A percentile compares a stretch with the other conserved stretches of the same genome.
phyloP scores from a whole-genome alignment of 805 yeast species.

The Hanseniaspora clermontiae region DNA sequence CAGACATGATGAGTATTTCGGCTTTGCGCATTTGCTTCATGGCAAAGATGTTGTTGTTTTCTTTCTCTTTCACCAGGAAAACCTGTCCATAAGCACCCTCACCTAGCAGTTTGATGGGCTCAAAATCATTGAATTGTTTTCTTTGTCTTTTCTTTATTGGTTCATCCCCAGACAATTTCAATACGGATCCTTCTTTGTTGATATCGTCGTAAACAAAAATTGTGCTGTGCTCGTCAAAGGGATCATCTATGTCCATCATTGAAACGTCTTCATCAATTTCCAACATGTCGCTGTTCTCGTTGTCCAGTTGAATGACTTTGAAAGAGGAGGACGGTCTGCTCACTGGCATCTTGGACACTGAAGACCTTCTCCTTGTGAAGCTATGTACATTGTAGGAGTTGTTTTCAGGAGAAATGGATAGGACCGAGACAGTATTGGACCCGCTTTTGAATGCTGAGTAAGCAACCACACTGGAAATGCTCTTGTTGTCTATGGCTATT shows the following conservation, averaged over 20 bases:
- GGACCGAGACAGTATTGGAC: neutral
- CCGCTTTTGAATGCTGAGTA: conserved; percentile 4
- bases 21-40: conserved; percentile 81
- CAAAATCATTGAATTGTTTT: conserved; percentile 42
- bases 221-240: neutral
- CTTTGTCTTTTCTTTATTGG: neutral
- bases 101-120: conserved; percentile 65
- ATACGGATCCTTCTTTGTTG: conserved; percentile 11
- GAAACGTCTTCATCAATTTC: neutral
- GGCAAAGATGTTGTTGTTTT: conserved; percentile 58
- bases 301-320: neutral
- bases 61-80: conserved; percentile 52
- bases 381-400: neutral
- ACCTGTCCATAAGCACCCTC: conserved; percentile 87
- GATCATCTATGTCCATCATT: neutral
- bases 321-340: neutral
- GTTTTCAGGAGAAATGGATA: conserved; percentile 8
- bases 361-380: conserved; percentile 8
- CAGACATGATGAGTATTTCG: conserved; percentile 44
- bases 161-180: neutral
- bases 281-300: neutral
- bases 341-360: conserved; percentile 9
- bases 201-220: conserved; percentile 7
- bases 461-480: neutral
- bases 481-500: neutral